Conservation (phyloP, 768 basidiomycete species). For the Tricholoma flavovirens region DNA sequence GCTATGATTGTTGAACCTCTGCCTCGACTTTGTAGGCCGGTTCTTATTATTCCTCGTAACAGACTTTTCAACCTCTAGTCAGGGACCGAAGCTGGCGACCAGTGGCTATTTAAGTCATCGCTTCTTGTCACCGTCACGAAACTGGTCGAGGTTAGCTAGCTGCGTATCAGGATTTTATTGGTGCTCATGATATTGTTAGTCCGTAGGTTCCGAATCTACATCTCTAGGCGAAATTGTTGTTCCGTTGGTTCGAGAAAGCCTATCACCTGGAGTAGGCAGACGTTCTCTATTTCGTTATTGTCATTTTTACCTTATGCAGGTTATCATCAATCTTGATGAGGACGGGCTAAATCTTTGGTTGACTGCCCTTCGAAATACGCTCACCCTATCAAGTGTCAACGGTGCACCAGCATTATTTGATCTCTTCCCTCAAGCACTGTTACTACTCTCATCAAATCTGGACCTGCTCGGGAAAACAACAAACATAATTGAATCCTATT, state of each 20-base stretch:
- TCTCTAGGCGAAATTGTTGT: slow-evolving; percentile 50
- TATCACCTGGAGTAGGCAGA: slow-evolving; percentile 47
- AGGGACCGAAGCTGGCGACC: slow-evolving; percentile 68
- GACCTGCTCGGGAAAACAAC: slow-evolving; percentile 69
- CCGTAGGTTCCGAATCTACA: slow-evolving; percentile 57
- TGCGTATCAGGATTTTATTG: background rate
- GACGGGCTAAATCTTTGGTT: slow-evolving; percentile 78
- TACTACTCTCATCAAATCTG: slow-evolving; percentile 60
- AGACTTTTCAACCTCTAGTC: slow-evolving; percentile 4
- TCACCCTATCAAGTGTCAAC: slow-evolving; percentile 40
- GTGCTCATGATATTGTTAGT: slow-evolving; percentile 34
- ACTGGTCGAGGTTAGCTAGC: slow-evolving; percentile 52
- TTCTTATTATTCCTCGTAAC: background rate
- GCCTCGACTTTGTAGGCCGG: slow-evolving; percentile 62
- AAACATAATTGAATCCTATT: slow-evolving; percentile 69
- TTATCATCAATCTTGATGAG: slow-evolving; percentile 64
- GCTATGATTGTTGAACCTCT: slow-evolving; percentile 56
- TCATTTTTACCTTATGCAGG: slow-evolving; percentile 33
- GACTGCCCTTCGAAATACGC: slow-evolving; percentile 60
- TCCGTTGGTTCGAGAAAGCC: slow-evolving; percentile 59
- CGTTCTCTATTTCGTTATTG: background rate
- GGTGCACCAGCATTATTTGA: slow-evolving; percentile 50
- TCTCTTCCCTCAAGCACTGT: slow-evolving; percentile 58
- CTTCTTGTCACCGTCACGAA: slow-evolving; percentile 67
- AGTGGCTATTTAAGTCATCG: slow-evolving; percentile 66